Evolutionary conservation across 2,329 filamentous ascomycete genomes (phyloP).

Genomic region (Tolypocladium album): DNA sequence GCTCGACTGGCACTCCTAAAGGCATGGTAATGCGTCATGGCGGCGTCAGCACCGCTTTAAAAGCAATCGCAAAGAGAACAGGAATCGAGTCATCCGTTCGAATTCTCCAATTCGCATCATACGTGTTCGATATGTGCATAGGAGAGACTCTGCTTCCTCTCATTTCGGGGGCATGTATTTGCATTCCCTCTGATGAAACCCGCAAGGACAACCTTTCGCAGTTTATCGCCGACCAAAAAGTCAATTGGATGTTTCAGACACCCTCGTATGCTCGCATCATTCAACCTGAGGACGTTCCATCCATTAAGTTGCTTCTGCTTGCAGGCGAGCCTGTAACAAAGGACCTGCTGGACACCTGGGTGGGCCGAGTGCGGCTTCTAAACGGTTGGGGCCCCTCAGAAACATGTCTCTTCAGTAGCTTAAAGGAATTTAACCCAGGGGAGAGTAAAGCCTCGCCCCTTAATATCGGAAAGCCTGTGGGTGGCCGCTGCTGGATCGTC

Average conservation of each 20-base stretch:
- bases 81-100: background rate
- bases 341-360: conserved; percentile 2
- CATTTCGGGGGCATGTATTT: conserved; percentile 3
- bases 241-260: conserved; percentile 4
- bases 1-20: conserved; percentile 8
- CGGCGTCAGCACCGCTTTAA: background rate
- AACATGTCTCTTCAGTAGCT: background rate
- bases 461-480: conserved; percentile 2
- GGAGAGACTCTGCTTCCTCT: conserved; percentile 4
- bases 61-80: background rate
- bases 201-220: conserved; percentile 1
- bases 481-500: conserved; percentile 3
- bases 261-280: conserved; percentile 3
- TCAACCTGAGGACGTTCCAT: conserved; percentile 1
- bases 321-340: conserved; percentile 4
- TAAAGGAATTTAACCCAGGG: background rate
- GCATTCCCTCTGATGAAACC: conserved; percentile 5
- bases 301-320: conserved; percentile 1
- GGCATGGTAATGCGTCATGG: conserved; percentile 8
- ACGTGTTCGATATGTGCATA: conserved; percentile 5
- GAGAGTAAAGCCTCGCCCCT: background rate
- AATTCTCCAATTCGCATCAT: conserved; percentile 6
- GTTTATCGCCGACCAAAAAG: background rate
- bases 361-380: conserved; percentile 1
- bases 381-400: conserved; percentile 6